Percentiles rank a stretch among this genome's conserved stretches.
phyloP scores from a whole-genome alignment of 331 rosid genomes.

The Saraca asoca region DNA sequence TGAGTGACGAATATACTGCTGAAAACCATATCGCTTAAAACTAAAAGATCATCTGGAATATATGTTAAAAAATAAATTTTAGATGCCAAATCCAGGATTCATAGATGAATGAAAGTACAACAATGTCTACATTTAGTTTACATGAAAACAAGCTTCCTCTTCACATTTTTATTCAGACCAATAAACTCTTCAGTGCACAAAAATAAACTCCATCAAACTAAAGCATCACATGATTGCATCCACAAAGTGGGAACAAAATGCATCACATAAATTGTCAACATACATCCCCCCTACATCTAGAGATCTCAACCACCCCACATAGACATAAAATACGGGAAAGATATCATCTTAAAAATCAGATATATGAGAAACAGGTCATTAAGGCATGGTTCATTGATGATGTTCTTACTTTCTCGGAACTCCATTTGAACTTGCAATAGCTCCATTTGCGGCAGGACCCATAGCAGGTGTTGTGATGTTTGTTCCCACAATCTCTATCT shows the following conservation, averaged over 20 bases:
- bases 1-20: too few species aligned
- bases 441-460: conserved; percentile 46
- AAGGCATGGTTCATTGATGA: not conserved
- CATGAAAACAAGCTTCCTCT: too few species aligned
- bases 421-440: conserved; percentile 59
- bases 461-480: conserved; percentile 65
- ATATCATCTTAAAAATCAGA: not conserved
- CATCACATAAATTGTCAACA: not conserved
- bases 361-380: not conserved
- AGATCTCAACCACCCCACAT: not conserved
- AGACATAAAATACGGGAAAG: not conserved
- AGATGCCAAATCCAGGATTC: conserved; percentile 8
- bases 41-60: too few species aligned
- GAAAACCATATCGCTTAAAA: too few species aligned
- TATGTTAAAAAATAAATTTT: too few species aligned
- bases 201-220: too few species aligned
- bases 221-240: too few species aligned
- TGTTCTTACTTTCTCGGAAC: conserved; percentile 55
- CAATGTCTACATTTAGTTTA: too few species aligned
- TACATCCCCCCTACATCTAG: conserved; percentile 10
- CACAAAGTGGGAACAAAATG: not conserved
- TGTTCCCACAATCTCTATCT: conserved; percentile 94
- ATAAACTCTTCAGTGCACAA: too few species aligned
- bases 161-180: too few species aligned
- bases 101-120: too few species aligned